Evolutionary conservation across 2,329 filamentous ascomycete species (phyloP), one percentile per base, ranked within the genome.

Genomic region (Ceratocystiopsis sp.): DNA sequence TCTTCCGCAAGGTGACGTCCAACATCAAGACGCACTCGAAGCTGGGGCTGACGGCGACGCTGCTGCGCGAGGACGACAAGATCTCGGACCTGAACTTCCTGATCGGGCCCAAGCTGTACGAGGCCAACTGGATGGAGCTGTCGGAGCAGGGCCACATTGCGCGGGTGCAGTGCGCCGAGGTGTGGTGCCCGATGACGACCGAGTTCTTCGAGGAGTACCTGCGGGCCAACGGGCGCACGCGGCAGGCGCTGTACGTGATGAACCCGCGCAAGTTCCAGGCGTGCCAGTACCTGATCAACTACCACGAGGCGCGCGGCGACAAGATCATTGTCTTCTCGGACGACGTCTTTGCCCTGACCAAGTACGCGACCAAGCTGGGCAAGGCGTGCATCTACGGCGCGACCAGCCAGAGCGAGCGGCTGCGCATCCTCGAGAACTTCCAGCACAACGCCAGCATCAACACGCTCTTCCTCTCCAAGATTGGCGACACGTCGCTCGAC

Each of bases 71-170:
- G 62, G 91, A 98, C 55, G 89, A 98, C 67, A 96, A 96, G 65
- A 98, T 98, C 57, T 84, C 84, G 21, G 87, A 96, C 66, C 63
- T 98, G 38, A 98, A 98, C 59, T 98, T 96, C 57, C 65, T 98
- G 46, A 96, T 98, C 54, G 91, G 91, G 0, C 91, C 91, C 0
- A 98, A 98, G 60, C 68, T 98, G 0, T 98, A 94, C 57, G 91
- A 98, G 61, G 91, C 91, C 25, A 98, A 98, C 59, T 98, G 91
- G 91, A 94, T 96, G 78, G 91, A 98, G 59, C 73, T 98, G 36
- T 91, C 89, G 1, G 84, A 95, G 55, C 86, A 95, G 61, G 91
- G 91, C 1, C 87, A 95, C 57, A 98, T 98, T 58, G 91, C 91
- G 34, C 81, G 85, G 52, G 91, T 98, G 2, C 91, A 98, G 60